Evolutionary conservation across 345 rosid species (phyloP).

Genomic region (Passiflora organensis): DNA sequence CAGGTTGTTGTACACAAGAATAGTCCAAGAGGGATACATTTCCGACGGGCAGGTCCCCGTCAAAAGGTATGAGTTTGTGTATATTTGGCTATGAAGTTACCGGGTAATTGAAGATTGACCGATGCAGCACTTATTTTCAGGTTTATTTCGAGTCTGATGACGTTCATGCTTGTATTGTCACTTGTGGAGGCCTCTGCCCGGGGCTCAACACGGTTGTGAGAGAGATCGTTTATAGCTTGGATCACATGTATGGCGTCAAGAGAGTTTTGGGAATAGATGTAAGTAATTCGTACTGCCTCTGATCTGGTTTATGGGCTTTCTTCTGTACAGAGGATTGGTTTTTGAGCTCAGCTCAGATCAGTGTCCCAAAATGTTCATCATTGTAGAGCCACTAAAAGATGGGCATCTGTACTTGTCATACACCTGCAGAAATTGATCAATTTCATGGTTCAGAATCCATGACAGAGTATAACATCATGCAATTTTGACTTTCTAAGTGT

Average conservation of each 20-base stretch:
- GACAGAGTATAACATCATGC: neutral
- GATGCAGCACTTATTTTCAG: constrained; percentile 29
- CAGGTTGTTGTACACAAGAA: constrained; percentile 73
- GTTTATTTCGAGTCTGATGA: constrained; percentile 68
- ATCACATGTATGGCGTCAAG: constrained; percentile 76
- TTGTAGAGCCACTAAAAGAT: neutral
- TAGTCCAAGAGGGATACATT: constrained; percentile 73
- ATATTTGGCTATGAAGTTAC: neutral
- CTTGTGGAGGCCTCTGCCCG: constrained; percentile 85
- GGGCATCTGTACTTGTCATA: neutral
- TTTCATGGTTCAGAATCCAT: neutral
- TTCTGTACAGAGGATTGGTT: no score
- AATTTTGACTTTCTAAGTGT: neutral
- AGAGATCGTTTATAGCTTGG: constrained; percentile 70
- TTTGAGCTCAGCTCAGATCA: no score
- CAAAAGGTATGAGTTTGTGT: constrained; percentile 47
- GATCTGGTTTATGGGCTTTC: neutral
- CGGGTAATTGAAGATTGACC: neutral
- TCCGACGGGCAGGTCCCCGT: constrained; percentile 89
- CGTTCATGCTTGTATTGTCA: constrained; percentile 76
- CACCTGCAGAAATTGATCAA: neutral
- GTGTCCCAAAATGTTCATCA: no score
- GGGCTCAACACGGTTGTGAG: constrained; percentile 85
- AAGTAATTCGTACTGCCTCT: constrained; percentile 21
- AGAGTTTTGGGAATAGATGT: constrained; percentile 73